Evolutionary conservation across 495 filamentous ascomycete species (phyloP), one percentile per base, ranked within the genome.

Genomic region (Penicillium manginii): DNA sequence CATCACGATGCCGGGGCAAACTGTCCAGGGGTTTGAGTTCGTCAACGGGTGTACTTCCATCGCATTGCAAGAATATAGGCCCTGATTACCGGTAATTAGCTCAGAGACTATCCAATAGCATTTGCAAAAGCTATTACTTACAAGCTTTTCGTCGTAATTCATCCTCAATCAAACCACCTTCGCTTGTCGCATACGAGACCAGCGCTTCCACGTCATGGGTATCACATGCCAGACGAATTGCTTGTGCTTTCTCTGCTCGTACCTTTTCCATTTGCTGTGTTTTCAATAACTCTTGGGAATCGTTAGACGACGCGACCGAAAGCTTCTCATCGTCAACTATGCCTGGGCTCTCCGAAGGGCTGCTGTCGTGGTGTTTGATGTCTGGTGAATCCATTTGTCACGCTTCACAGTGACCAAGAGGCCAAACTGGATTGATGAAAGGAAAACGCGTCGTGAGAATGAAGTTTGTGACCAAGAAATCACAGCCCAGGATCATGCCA

Each of bases 111-210:
- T 29, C 26, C 26, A 29, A 29, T 26, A 29, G 26, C 26, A 0
- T 29, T 29, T 29, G 9, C 9, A 29, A 29, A 29, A 29, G 6
- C 1, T 29, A 8, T 37, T 31, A 18, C 32, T 54, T 58, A 97
- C 94, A 98, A 66, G 91, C 93, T 73, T 83, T 79, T 67, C 83
- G 83, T 66, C 94, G 88, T 63, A 96, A 73, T n/a, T 82, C 79
- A 75, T 98, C 94, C 47, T 85, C 83, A 33, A 97, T 69, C 48
- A 98, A 81, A 6, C 94, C 94, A 12, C 87, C 88, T 53, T 81
- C 74, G 11, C 88, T 88, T 22, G 85, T 86, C 17, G 94, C 92
- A 59, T 91, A 79, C 3, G 65, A 68, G 40, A 86, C 73, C 49
- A 98, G 75, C 31, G 79, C 75, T 57, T 81, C 78, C 32, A 91